These are phyloP conservation scores for Phytopythium ostracodes DNA, from an alignment of 352 stramenopile genomes.

Conservation along the genomic window DNA sequence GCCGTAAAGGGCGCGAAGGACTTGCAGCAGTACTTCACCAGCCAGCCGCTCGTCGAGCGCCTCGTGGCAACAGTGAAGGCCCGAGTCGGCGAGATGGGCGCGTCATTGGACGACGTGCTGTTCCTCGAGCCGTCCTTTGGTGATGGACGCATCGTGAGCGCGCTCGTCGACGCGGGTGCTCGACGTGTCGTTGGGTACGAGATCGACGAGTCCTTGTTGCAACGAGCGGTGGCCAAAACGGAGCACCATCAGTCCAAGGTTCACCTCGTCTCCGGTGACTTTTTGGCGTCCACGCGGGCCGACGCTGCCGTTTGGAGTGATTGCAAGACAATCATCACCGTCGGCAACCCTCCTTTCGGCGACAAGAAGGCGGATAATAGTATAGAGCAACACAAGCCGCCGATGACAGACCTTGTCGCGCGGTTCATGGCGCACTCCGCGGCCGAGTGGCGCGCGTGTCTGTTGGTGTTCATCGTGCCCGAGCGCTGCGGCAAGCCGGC, in stretches of 20 bases:
- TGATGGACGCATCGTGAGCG: slow-evolving; percentile 48
- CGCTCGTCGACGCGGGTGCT: slow-evolving; percentile 35
- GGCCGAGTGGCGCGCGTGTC: slow-evolving; percentile 36
- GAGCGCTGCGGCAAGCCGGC: slow-evolving; percentile 37
- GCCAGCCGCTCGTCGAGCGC: slow-evolving; percentile 29
- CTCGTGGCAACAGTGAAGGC: slow-evolving; percentile 25
- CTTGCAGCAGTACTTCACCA: slow-evolving; percentile 77
- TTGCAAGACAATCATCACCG: slow-evolving; percentile 25
- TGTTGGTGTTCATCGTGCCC: slow-evolving; percentile 71
- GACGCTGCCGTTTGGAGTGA: not conserved
- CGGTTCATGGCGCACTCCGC: slow-evolving; percentile 48
- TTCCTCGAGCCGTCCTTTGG: slow-evolving; percentile 78
- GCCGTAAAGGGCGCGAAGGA: slow-evolving; percentile 40
- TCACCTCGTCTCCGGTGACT: slow-evolving; percentile 31
- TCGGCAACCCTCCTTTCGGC: slow-evolving; percentile 75
- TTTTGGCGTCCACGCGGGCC: slow-evolving; percentile 33
- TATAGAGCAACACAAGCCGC: not conserved
- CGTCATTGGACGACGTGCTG: slow-evolving; percentile 14
- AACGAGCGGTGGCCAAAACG: slow-evolving; percentile 3
- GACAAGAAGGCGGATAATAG: slow-evolving; percentile 15
- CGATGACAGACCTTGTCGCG: slow-evolving; percentile 41
- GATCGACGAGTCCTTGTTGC: slow-evolving; percentile 41
- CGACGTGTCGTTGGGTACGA: slow-evolving; percentile 51
- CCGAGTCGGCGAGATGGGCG: slow-evolving; percentile 9
- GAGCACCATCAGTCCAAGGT: not conserved